Evolutionary conservation across 495 filamentous ascomycete genomes (phyloP).

Genomic region (Talaromyces proteolyticus): DNA sequence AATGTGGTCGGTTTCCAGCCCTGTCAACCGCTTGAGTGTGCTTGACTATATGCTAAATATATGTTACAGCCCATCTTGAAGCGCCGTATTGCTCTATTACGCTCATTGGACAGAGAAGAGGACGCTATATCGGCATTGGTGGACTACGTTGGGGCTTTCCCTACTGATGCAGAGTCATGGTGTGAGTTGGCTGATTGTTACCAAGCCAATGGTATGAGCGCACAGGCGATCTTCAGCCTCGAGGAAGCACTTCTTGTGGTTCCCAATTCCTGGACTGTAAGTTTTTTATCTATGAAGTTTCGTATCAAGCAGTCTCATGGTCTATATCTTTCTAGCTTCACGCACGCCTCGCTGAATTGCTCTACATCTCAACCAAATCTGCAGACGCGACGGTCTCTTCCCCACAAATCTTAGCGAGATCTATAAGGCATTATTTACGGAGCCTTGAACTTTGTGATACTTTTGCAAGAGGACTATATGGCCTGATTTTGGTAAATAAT

Average conservation of each 20-base stretch:
- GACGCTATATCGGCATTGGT: constrained; percentile 73
- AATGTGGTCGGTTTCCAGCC: constrained; percentile 61
- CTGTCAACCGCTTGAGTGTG: too few relatives aligned
- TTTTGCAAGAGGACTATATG: constrained; percentile 89
- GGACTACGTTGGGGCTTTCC: constrained; percentile 71
- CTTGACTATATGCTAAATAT: background rate
- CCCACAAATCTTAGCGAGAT: constrained; percentile 54
- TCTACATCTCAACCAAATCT: constrained; percentile 60
- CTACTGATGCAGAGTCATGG: constrained; percentile 93
- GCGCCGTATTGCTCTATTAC: constrained; percentile 73
- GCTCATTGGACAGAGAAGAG: constrained; percentile 56
- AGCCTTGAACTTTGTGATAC: constrained; percentile 91
- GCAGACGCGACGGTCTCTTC: constrained; percentile 31
- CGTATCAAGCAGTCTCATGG: too few relatives aligned
- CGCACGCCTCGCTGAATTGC: constrained; percentile 77
- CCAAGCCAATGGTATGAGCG: constrained; percentile 63
- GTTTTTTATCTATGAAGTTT: too few relatives aligned
- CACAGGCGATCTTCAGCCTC: constrained; percentile 80
- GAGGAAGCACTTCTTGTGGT: constrained; percentile 84
- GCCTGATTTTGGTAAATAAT: constrained; percentile 65
- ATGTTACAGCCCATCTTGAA: constrained; percentile 70
- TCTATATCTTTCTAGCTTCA: too few relatives aligned
- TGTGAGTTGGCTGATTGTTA: constrained; percentile 87
- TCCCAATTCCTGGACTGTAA: constrained; percentile 94
- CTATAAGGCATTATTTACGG: constrained; percentile 76